Evolutionary conservation across 352 stramenopile species (phyloP), one percentile per base, ranked within the genome.

Genomic region (Phytophthora hibernalis): DNA sequence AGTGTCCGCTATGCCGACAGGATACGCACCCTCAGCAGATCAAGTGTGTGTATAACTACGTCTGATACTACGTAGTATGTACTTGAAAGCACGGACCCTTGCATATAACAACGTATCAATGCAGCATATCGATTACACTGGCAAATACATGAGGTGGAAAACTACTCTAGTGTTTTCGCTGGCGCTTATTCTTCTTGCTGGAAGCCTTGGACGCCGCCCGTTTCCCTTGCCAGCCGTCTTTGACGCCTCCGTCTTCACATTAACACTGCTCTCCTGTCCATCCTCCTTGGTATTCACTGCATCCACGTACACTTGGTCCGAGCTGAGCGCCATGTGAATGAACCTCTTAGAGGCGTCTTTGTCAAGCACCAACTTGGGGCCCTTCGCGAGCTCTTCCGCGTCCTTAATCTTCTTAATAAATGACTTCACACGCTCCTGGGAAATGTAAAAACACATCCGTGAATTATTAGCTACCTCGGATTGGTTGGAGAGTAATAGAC

Each of bases 341-440:
- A 95, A 88, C 24, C 89, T 85, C 58, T 92, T 91, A 16, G 85
- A 89, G 16, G 85, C 85, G 26, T 86, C 82, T 65, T 90, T 92
- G 61, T 95, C 89, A 22, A 96, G 73, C 66, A 82, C 70, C 22
- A 95, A 69, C 54, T 85, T 85, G 5, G 85, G 89, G 0, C 83
- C 85, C 72, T 93, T 93, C 1, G 80, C 77, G 30, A 93, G 68
- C 61, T 93, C 86, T 56, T 96, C 87, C n/a, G 86, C 78, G 59
- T 93, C 87, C 60, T 93, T 96, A 62, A 96, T 96, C 60, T 93
- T 95, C 74, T 95, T 92, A 47, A 96, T 85, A 57, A 95, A 96
- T 13, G 71, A 60, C 71, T 96, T 95, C 38, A 96, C 89, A 30
- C 89, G 89, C 42, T 96, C 89, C 84, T 92, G 38, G 15, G 48